Evolutionary conservation across 1,284 basidiomycete species (phyloP).

Genomic region (Melampsora americana): DNA sequence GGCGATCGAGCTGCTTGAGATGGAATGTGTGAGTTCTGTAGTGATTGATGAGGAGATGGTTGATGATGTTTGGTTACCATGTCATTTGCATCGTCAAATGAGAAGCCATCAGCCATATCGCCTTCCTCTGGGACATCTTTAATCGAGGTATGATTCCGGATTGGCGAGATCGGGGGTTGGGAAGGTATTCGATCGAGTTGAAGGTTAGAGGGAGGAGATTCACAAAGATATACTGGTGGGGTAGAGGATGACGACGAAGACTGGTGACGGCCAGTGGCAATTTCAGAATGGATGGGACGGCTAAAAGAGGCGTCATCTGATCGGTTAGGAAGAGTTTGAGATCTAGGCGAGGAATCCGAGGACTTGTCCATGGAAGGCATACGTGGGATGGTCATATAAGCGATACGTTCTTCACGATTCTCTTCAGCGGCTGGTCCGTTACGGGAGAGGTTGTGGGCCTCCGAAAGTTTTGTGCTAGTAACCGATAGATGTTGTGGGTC

Average conservation of each 20-base stretch:
- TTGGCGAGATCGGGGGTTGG: background rate
- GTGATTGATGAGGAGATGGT: too few species aligned
- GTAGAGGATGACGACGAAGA: too few species aligned
- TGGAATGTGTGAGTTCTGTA: background rate
- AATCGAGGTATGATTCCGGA: background rate
- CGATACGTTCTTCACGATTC: constrained; percentile 16
- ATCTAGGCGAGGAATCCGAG: constrained; percentile 8
- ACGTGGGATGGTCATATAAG: constrained; percentile 31
- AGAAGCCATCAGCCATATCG: constrained; percentile 41
- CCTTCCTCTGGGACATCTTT: constrained; percentile 27
- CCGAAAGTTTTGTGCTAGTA: background rate
- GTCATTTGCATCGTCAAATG: constrained; percentile 34
- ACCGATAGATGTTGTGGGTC: background rate
- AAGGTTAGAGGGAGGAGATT: background rate
- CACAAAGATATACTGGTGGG: background rate
- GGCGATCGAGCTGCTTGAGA: too few species aligned
- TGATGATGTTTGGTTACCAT: background rate
- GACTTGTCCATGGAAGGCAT: constrained; percentile 9
- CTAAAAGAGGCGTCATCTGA: constrained; percentile 12
- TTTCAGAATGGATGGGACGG: constrained; percentile 8
- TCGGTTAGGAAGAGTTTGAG: background rate
- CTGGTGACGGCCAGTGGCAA: too few species aligned
- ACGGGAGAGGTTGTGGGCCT: constrained; percentile 5
- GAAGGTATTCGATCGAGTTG: background rate
- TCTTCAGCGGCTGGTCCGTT: background rate